These are phyloP conservation scores for Erodium moschatum DNA, from an alignment of 441 rosid species.

Conservation along the genomic window DNA sequence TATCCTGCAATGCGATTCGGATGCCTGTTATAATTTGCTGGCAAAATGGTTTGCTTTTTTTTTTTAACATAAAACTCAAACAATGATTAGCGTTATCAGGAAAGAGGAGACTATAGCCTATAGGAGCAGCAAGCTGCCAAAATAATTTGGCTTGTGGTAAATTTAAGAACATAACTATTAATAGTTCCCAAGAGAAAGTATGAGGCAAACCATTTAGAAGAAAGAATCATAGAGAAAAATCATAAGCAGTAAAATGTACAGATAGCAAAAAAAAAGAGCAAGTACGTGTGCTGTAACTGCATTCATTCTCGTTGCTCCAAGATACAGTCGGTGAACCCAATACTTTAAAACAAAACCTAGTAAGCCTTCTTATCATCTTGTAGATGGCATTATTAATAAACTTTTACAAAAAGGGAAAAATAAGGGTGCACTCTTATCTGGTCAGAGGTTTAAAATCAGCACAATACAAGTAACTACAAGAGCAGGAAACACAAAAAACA, in stretches of 20 bases:
- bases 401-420: background rate
- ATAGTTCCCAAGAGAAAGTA: too few relatives aligned
- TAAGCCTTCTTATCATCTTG: background rate
- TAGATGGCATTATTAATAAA: background rate
- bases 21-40: background rate
- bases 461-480: background rate
- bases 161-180: too few relatives aligned
- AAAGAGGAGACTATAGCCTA: background rate
- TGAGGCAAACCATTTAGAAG: background rate
- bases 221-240: background rate
- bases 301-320: background rate
- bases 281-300: background rate
- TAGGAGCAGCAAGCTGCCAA: background rate
- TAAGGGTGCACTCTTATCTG: background rate
- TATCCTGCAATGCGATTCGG: slow-evolving; percentile 52
- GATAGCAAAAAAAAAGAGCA: background rate
- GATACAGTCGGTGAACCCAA: background rate
- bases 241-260: background rate
- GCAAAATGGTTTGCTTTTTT: too few relatives aligned
- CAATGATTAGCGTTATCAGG: background rate
- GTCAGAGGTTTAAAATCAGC: background rate
- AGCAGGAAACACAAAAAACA: background rate
- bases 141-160: background rate
- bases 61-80: too few relatives aligned
- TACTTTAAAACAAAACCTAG: background rate